phyloP scores from a whole-genome alignment of 2,329 filamentous ascomycete species.

The Xylariales sp. region DNA sequence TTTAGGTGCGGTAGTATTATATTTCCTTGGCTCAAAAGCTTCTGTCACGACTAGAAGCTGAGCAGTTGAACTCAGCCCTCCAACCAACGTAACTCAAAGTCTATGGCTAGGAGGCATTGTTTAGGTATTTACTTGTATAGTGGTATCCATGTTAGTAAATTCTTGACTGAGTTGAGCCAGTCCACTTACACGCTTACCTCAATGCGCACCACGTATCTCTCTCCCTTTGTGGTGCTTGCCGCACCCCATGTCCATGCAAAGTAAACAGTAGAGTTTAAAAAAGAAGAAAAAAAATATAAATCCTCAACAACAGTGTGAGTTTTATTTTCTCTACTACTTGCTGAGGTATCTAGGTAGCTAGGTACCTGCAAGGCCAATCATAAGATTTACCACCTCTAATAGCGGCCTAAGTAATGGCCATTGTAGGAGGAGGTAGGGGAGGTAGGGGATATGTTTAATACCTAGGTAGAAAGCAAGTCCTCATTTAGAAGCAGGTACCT shows the following conservation, averaged over 20 bases:
- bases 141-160: conserved; percentile 10
- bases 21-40: background rate
- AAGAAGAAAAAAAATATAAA: too few species aligned
- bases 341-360: too few species aligned
- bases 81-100: background rate
- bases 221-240: background rate
- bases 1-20: background rate
- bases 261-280: too few species aligned
- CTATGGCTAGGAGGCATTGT: background rate
- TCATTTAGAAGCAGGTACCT: conserved; percentile 13
- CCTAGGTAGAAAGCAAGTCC: too few species aligned
- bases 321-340: too few species aligned
- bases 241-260: background rate
- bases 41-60: background rate
- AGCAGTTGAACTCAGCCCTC: background rate
- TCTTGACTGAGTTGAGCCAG: background rate
- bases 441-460: too few species aligned
- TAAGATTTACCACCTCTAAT: too few species aligned
- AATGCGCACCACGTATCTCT: background rate
- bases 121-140: background rate
- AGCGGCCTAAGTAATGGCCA: too few species aligned
- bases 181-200: background rate
- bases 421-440: too few species aligned
- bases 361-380: too few species aligned
- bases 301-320: background rate